Base-by-base conservation (phyloP, 768 basidiomycete species). In the Hericium coralloides region DNA sequence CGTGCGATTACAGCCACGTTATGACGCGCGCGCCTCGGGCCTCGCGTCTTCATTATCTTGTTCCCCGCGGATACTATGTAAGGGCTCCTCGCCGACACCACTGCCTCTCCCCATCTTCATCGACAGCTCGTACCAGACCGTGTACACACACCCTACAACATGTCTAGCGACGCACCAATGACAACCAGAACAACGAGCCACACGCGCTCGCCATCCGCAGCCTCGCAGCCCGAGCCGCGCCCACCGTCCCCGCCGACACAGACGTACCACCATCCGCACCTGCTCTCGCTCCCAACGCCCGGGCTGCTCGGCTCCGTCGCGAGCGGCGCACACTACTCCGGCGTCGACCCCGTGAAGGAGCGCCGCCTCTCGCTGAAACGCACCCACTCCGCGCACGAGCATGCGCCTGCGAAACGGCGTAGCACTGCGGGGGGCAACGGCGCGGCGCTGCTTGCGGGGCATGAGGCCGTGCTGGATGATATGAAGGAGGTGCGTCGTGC, bases 321-420 rank as follows among this genome's bases (percentile, higher is more conserved):
- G 1, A 77, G 81, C 43, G 84, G 76, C 15, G 81, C 84, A 0
- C 84, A 85, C 61, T 87, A 84, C 62, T 78, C 81, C 4, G 83
- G 83, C 5, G 72, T 70, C 20, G 71, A 69, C 53, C 68, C 79
- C 6, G 75, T 61, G 23, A 78, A 58, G 60, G 67, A 58, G 47
- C 58, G 56, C 23, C 47, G 63, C 22, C 55, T 62, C 17, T 36
- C 62, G 1, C 52, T 17, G 6, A 17, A 20, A 12, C 20, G 31
- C 17, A 36, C 31, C 20, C 25, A 20, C 15, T 20, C 20, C 10
- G 1, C 55, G 12, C 23, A 12, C 49, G n/a, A 14, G 48, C 8
- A 20, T 47, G 14, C 38, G 25, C 36, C 60, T 25, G 38, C 58
- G 9, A 20, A 26, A 1, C 54, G 60, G 39, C 41, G 31, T 54